Evolutionary conservation across 1,284 basidiomycete genomes (phyloP), one percentile per base, ranked within the genome.

Genomic region (Rhodotorula sp.): DNA sequence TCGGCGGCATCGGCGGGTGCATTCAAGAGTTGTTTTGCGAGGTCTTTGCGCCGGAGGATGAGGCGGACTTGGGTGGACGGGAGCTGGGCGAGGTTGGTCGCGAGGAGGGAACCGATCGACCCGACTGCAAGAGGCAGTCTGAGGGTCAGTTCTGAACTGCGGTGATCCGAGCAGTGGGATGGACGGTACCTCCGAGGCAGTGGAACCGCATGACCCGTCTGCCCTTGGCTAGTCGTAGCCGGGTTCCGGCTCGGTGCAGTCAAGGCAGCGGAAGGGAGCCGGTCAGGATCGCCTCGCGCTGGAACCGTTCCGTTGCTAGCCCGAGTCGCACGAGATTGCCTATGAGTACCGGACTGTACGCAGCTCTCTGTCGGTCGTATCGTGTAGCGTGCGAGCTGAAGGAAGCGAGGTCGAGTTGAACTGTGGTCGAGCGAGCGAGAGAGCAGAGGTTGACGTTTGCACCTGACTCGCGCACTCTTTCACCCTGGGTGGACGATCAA

Each of bases 91-190:
- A 95, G 85, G 80, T 94, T 86, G 64, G 90, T 87, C 19, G 92
- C 86, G 74, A 95, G 76, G 71, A 95, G 87, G 43, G 87, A 87
- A 70, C 93, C 93, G 75, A 95, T 86, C 62, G 92, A 85, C 66
- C 92, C 91, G 72, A 92, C 81, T 77, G 91, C 89, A 72, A 90
- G 84, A 75, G 90, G 80, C 26, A 26, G 14, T 15, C 16, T 23
- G 23, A 23, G 48, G 89, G 61, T 68, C 31, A 62, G 62, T 31
- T 28, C 3, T 23, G 12, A 43, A 5, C 16, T 49, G 14, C 6
- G 48, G n/a, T 55, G 50, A 19, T 55, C 16, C 15, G 15, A 28
- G 0, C 2, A 28, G 3, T 14, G 28, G 4, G 34, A 31, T 7
- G 1, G 28, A 8, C 28, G 70, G 56, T 12, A 74, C 75, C 75